Evolutionary conservation across 345 rosid genomes (phyloP).

Genomic region (Mangifera indica): DNA sequence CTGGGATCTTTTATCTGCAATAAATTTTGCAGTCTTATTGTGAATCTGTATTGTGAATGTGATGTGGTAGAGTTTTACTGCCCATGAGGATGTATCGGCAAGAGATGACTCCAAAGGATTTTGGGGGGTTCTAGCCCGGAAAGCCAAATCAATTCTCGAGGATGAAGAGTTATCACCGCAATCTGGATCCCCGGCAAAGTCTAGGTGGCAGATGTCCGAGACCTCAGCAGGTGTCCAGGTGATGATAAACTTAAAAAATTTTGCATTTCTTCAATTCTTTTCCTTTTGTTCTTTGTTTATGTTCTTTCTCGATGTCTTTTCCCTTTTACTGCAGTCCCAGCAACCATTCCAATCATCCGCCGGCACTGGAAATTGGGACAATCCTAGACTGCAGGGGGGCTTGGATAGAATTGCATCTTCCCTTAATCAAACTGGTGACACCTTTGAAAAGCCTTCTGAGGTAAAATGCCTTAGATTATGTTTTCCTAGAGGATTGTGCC

Average conservation of each 20-base stretch:
- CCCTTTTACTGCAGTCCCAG: constrained; percentile 28
- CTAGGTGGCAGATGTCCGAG: constrained; percentile 42
- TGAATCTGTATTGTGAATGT: background rate
- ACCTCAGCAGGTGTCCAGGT: constrained; percentile 47
- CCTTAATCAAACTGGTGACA: constrained; percentile 79
- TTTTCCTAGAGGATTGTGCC: background rate
- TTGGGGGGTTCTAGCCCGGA: constrained; percentile 86
- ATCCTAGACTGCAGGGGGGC: constrained; percentile 64
- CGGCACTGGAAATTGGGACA: constrained; percentile 56
- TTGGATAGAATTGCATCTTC: constrained; percentile 72
- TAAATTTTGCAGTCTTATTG: background rate
- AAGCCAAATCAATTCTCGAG: constrained; percentile 80
- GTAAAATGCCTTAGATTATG: constrained; percentile 25
- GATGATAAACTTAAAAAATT: constrained; percentile 14
- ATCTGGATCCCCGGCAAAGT: constrained; percentile 27
- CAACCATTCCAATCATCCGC: constrained; percentile 36
- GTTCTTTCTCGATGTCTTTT: background rate
- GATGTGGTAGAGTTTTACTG: constrained; percentile 54
- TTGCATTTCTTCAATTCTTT: background rate
- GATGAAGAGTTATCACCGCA: constrained; percentile 52
- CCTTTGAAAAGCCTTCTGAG: constrained; percentile 88
- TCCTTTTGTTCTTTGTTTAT: background rate
- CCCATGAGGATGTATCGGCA: constrained; percentile 47
- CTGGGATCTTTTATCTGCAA: background rate
- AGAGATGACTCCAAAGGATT: constrained; percentile 54